Conservation (phyloP, 2,329 filamentous ascomycete genomes). For the Colletotrichum somersetense region DNA sequence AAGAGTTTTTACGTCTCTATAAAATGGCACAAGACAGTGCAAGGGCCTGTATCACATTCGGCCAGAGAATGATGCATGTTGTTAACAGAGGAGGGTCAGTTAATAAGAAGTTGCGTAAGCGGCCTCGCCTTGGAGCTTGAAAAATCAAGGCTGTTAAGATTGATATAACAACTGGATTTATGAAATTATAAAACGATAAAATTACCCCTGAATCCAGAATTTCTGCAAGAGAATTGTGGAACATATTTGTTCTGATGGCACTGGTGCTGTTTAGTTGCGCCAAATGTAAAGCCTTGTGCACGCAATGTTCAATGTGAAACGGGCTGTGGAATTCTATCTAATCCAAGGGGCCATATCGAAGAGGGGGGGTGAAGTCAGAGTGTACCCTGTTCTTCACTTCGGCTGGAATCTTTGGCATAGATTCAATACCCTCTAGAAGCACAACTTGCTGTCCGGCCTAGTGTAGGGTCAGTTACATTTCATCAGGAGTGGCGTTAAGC, state of each 20-base stretch:
- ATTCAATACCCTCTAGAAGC: slow-evolving; percentile 28
- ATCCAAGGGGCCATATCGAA: slow-evolving; percentile 29
- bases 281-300: background rate
- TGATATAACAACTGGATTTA: background rate
- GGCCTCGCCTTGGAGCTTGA: background rate
- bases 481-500: background rate
- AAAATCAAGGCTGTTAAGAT: background rate
- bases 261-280: background rate
- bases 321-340: background rate
- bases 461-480: background rate
- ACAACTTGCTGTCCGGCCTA: slow-evolving; percentile 33
- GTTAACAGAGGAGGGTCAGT: slow-evolving; percentile 8
- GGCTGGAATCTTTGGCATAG: slow-evolving; percentile 29
- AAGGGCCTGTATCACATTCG: slow-evolving; percentile 17
- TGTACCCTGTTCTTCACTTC: slow-evolving; percentile 36
- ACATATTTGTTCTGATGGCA: background rate
- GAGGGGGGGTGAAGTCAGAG: slow-evolving; percentile 21
- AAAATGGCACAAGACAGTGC: slow-evolving; percentile 14
- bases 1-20: slow-evolving; percentile 1
- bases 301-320: background rate
- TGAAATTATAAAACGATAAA: no score
- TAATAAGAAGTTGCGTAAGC: background rate
- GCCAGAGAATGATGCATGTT: slow-evolving; percentile 13
- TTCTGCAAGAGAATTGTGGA: background rate
- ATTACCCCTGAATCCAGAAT: background rate